Evolutionary conservation across 2,329 filamentous ascomycete genomes (phyloP), one percentile per base, ranked within the genome.

Genomic region (Leptographium procerum): DNA sequence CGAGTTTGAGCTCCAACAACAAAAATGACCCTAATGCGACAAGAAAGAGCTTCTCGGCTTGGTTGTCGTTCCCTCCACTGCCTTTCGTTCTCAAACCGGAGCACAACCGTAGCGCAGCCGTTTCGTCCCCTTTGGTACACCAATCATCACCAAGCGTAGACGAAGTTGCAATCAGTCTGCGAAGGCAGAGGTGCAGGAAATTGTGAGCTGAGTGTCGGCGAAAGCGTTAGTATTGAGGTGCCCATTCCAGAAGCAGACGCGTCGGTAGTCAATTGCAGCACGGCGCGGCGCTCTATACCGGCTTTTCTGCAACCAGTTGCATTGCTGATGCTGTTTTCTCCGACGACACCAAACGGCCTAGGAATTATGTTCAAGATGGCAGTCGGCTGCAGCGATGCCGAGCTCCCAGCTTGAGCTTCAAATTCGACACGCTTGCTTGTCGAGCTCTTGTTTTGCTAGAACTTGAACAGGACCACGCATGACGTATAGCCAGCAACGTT

Each of bases 391-490:
- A 48, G 45, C 10, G 45, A 14, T 26, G 45, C 10, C 24, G 26
- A 28, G 9, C 6, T 31, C n/a, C 48, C 24, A n/a, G 14, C 9
- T 14, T 10, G 48, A 33, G n/a, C 11, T 29, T 51, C 45, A n/a
- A 8, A 9, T 61, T 10, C 61, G 57, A 19, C 5, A 6, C 19
- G 40, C 16, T 22, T 5, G 40, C 6, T 33, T 8, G 13, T 52
- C 5, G 56, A 57, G 45, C 57, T 57, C 34, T 62, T 54, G 56
- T 61, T 61, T 50, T 61, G 55, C 60, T 51, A 62, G 45, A 57
- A 62, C 45, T 60, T 61, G 57, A 67, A 67, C 22, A 68, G 52
- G 5, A 64, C 62, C 7, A 67, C 55, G 2, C 65, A 64, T 33
- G 65, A 63, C 2, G 62, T 64, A 26, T 63, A 65, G 13, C 64